phyloP scores from a whole-genome alignment of 257 asterid genomes.

The Ehretia macrophylla region DNA sequence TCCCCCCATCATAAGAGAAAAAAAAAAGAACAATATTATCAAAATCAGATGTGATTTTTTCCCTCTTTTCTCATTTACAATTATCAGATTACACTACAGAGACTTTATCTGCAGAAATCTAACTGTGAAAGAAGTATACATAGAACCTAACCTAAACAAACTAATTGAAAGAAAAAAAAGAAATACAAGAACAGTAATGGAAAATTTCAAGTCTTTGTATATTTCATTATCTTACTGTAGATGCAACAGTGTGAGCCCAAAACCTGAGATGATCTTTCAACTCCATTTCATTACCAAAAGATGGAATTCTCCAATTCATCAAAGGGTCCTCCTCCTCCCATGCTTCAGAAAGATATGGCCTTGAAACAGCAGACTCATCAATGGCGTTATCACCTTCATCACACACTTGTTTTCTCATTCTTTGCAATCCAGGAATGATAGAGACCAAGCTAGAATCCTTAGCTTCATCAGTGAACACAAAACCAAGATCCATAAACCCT shows the following conservation, averaged over 20 bases:
- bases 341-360: slow-evolving; percentile 60
- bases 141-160: too few relatives aligned
- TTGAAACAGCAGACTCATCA: slow-evolving; percentile 19
- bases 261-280: slow-evolving; percentile 55
- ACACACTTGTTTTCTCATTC: slow-evolving; percentile 22
- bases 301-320: slow-evolving; percentile 46
- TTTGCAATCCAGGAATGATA: slow-evolving; percentile 60
- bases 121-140: too few relatives aligned
- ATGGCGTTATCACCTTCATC: slow-evolving; percentile 21
- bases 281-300: slow-evolving; percentile 48
- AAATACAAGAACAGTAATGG: too few relatives aligned
- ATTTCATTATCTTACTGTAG: slow-evolving; percentile 39
- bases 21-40: too few relatives aligned
- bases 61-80: too few relatives aligned
- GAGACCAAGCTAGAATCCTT: slow-evolving; percentile 44
- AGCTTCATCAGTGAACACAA: slow-evolving; percentile 57
- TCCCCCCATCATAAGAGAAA: too few relatives aligned
- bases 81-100: too few relatives aligned
- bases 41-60: too few relatives aligned
- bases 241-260: slow-evolving; percentile 84
- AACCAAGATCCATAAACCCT: slow-evolving; percentile 88
- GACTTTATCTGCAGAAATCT: too few relatives aligned
- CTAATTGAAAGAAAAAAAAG: too few relatives aligned
- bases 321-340: slow-evolving; percentile 26
- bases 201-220: too few relatives aligned